Evolutionary conservation across 192 early-diverging fungal genomes (phyloP).

Genomic region (Linnemannia exigua): DNA sequence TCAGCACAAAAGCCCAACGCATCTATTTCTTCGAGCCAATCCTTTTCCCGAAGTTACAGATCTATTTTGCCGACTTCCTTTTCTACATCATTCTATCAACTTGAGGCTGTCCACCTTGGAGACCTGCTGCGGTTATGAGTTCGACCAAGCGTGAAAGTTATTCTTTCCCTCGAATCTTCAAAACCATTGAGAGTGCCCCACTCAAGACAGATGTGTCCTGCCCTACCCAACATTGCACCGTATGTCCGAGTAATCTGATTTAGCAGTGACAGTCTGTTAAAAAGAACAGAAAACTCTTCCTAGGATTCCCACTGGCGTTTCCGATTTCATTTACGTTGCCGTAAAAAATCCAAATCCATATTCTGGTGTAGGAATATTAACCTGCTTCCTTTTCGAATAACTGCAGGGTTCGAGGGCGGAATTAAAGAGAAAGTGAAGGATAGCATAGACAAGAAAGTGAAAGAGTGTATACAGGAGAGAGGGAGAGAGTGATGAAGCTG

Average conservation of each 20-base stretch:
- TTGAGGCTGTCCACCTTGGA: slow-evolving; percentile 87
- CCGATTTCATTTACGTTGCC: slow-evolving; percentile 79
- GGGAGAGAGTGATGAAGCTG: too few species aligned
- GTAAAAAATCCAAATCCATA: slow-evolving; percentile 74
- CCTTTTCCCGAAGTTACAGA: slow-evolving; percentile 88
- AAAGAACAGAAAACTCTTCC: slow-evolving; percentile 83
- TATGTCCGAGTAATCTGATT: slow-evolving; percentile 76
- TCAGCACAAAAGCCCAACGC: slow-evolving; percentile 45
- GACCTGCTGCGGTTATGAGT: slow-evolving; percentile 87
- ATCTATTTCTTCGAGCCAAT: slow-evolving; percentile 87
- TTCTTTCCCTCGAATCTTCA: slow-evolving; percentile 80
- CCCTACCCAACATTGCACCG: slow-evolving; percentile 65
- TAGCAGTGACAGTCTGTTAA: slow-evolving; percentile 71
- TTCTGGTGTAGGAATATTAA: slow-evolving; percentile 84
- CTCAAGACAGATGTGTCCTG: slow-evolving; percentile 64
- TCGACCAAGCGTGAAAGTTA: slow-evolving; percentile 74
- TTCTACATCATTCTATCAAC: slow-evolving; percentile 88
- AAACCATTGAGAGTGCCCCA: slow-evolving; percentile 72
- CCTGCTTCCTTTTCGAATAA: slow-evolving; percentile 84
- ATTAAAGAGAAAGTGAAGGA: too few species aligned
- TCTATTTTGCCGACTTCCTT: slow-evolving; percentile 89
- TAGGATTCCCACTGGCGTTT: slow-evolving; percentile 72
- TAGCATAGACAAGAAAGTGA: too few species aligned
- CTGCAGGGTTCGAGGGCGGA: too few species aligned
- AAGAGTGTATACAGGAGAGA: too few species aligned